Conservation (phyloP, 495 filamentous ascomycete species). For the Acidomyces sp. region DNA sequence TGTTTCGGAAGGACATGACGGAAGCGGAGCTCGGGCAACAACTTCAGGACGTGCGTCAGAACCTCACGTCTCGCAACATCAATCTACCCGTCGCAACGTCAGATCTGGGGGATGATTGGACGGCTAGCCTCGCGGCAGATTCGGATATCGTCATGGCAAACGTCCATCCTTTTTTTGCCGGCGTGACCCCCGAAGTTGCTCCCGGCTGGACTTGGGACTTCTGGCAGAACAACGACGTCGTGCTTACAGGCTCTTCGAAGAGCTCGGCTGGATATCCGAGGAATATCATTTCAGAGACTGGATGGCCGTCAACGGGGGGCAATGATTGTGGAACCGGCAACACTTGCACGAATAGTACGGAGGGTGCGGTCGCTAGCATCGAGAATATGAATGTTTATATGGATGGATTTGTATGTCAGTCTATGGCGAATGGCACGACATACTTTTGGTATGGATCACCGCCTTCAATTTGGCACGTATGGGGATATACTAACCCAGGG, state of each 20-base stretch:
- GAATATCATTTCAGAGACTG: slow-evolving; percentile 71
- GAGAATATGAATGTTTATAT: slow-evolving; percentile 77
- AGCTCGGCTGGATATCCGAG: slow-evolving; percentile 21
- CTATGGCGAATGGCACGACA: slow-evolving; percentile 64
- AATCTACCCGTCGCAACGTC: slow-evolving; percentile 72
- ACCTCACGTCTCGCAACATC: slow-evolving; percentile 53
- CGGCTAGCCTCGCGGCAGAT: slow-evolving; percentile 44
- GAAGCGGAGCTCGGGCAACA: slow-evolving; percentile 48
- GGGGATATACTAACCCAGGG: background rate
- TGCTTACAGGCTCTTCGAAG: slow-evolving; percentile 37
- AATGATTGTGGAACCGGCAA: slow-evolving; percentile 53
- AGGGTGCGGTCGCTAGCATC: slow-evolving; percentile 64
- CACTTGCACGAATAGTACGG: slow-evolving; percentile 39
- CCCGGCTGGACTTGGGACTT: slow-evolving; percentile 76
- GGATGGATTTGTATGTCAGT: slow-evolving; percentile 71
- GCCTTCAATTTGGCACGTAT: no score
- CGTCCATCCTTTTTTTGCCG: slow-evolving; percentile 93
- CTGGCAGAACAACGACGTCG: slow-evolving; percentile 54
- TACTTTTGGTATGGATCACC: slow-evolving; percentile 82
- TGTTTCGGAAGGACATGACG: slow-evolving; percentile 67
- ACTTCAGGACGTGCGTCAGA: slow-evolving; percentile 52
- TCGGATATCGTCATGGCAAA: slow-evolving; percentile 93
- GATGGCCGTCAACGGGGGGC: slow-evolving; percentile 82
- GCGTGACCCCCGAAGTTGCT: slow-evolving; percentile 52
- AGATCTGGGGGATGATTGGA: slow-evolving; percentile 88